A percentile compares a stretch with the other conserved stretches of the same genome.
phyloP scores from a whole-genome alignment of 495 filamentous ascomycete genomes.

The Hypomontagnella monticulosa region DNA sequence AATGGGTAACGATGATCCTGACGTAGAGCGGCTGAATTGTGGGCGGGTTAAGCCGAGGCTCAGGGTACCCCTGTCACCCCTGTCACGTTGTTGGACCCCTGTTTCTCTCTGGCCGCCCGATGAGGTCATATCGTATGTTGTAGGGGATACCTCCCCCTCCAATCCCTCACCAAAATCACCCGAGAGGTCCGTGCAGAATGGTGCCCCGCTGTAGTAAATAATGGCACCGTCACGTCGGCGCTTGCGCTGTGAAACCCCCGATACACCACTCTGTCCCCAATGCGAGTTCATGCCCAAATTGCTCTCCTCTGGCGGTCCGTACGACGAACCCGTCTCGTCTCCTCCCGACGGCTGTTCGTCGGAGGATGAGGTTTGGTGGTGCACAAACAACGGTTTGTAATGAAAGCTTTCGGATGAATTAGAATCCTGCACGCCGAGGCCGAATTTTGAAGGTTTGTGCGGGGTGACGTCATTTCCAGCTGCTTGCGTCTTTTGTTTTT shows the following conservation, averaged over 20 bases:
- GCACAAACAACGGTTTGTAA: constrained; percentile 71
- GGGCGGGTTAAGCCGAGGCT: constrained; percentile 40
- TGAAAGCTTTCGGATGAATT: constrained; percentile 61
- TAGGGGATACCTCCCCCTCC: constrained; percentile 50
- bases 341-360: constrained; percentile 54
- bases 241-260: constrained; percentile 53
- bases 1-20: constrained; percentile 55
- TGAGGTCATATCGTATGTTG: constrained; percentile 52
- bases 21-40: constrained; percentile 46
- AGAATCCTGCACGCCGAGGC: constrained; percentile 44
- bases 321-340: constrained; percentile 51
- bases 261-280: constrained; percentile 55
- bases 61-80: constrained; percentile 15
- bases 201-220: constrained; percentile 79
- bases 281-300: constrained; percentile 50
- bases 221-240: constrained; percentile 72
- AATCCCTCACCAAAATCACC: constrained; percentile 55
- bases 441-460: constrained; percentile 52
- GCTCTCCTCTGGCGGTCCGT: constrained; percentile 49
- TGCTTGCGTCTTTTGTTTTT: constrained; percentile 52
- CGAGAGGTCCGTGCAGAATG: constrained; percentile 80
- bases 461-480: constrained; percentile 41
- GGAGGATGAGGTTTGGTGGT: constrained; percentile 50
- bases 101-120: constrained; percentile 42
- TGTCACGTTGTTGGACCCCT: too few species aligned